Evolutionary conservation across 2,329 filamentous ascomycete species (phyloP), one percentile per base, ranked within the genome.

Genomic region (Alternaria arbusti): DNA sequence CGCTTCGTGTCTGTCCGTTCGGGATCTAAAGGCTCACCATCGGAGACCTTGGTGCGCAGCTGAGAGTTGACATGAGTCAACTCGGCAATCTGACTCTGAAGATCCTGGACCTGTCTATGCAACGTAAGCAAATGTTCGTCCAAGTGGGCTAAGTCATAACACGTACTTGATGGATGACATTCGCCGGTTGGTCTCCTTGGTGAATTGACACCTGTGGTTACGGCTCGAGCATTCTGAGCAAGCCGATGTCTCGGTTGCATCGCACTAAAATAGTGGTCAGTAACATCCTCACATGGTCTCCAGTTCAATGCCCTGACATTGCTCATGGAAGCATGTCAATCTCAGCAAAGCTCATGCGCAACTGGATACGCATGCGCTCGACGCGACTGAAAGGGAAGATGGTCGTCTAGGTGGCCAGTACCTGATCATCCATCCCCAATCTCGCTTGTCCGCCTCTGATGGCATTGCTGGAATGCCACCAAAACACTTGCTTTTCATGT

Each of bases 171-270:
- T 98, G 2, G 95, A 98, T 17, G 96, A 98, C 96, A 99, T 99
- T 66, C 96, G 89, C 63, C 96, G 88, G 79, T 99, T 99, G 12
- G 96, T 99, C 81, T 99, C 96, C 82, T 99, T 99, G 54, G 96
- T 99, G 78, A 99, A 99, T 77, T 98, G 95, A 78, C 96, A 99
- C 80, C 96, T 97, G 69, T 98, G 95, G 77, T 95, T 96, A 69
- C 96, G 90, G 79, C 94, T 97, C 5, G 93, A 96, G 82, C 96
- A 99, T 82, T 99, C 96, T 2, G 96, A 97, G 80, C 96, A 99
- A 81, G 95, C 97, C 11, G 92, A 90, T 17, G 93, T 97, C 78
- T 98, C 96, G 15, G 96, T 98, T 30, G 96, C 96, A 83, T 99
- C 96, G 80, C 96, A 99, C 86, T 89, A 67, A 22, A 47, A 28